A percentile compares a stretch with the other conserved stretches of the same genome.
phyloP scores from a whole-genome alignment of 352 stramenopile genomes.

The Phytophthora pisi region DNA sequence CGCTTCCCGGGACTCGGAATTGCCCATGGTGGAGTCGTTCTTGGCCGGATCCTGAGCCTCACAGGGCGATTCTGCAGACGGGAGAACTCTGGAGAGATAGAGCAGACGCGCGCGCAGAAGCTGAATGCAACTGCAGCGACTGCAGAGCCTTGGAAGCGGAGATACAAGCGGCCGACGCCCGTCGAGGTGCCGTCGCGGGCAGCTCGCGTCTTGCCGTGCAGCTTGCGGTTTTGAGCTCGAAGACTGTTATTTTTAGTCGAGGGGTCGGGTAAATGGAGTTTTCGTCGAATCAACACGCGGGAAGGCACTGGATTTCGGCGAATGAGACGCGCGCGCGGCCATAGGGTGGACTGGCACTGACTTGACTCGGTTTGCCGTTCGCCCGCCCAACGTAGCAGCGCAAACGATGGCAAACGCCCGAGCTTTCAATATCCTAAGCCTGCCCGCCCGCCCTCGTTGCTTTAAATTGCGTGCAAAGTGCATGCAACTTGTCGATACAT shows the following conservation, averaged over 20 bases:
- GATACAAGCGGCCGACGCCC: conserved; percentile 25
- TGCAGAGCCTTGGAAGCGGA: conserved; percentile 4
- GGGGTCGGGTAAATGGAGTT: conserved; percentile 5
- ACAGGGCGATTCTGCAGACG: conserved; percentile 7
- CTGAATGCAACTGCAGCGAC: conserved; percentile 4
- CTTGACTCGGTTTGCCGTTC: conserved; percentile 24
- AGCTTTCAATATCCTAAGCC: too few relatives aligned
- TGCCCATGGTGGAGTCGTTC: conserved; percentile 51
- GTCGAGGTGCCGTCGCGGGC: conserved; percentile 13
- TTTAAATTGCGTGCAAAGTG: neutral
- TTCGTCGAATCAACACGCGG: conserved; percentile 17
- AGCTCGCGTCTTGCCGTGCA: conserved; percentile 14
- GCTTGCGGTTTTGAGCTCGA: conserved; percentile 13
- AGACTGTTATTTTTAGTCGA: conserved; percentile 34
- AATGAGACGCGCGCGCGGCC: conserved; percentile 13
- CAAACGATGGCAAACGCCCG: too few relatives aligned
- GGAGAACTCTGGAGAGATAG: neutral
- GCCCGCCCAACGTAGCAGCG: neutral
- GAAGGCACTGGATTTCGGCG: conserved; percentile 5
- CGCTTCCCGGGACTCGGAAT: conserved; percentile 53
- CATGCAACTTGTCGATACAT: neutral
- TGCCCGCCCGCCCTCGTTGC: neutral
- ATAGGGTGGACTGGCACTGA: conserved; percentile 37
- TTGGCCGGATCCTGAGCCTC: conserved; percentile 10
- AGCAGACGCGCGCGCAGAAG: conserved; percentile 6